A percentile compares a stretch with the other conserved stretches of the same genome.
Conservation (phyloP, 805 yeast species). For the Wickerhamiella azyma region DNA sequence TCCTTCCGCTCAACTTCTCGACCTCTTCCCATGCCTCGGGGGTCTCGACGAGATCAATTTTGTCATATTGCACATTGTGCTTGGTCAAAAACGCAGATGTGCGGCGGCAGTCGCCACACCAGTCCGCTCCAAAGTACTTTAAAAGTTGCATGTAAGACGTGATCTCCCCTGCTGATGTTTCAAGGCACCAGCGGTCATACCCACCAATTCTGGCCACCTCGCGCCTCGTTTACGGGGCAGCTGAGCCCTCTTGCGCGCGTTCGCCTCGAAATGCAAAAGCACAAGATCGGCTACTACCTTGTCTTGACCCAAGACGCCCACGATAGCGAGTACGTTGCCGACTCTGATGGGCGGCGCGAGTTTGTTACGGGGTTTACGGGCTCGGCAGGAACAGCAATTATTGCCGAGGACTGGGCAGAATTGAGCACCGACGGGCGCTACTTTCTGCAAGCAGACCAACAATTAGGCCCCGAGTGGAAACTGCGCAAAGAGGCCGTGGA, state of each 20-base stretch:
- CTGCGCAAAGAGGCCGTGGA: slow-evolving; percentile 65
- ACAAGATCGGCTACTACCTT: slow-evolving; percentile 57
- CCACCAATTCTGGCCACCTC: slow-evolving; percentile 8
- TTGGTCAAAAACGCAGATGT: slow-evolving; percentile 12
- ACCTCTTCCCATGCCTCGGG: slow-evolving; percentile 15
- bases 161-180: too few species aligned
- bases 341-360: slow-evolving; percentile 68
- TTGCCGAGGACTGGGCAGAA: slow-evolving; percentile 57
- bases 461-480: slow-evolving; percentile 68
- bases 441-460: slow-evolving; percentile 77
- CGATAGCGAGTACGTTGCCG: slow-evolving; percentile 76
- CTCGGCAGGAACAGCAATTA: slow-evolving; percentile 80
- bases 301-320: slow-evolving; percentile 89
- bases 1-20: slow-evolving; percentile 13
- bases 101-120: slow-evolving; percentile 21
- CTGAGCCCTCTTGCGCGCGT: slow-evolving; percentile 39
- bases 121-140: slow-evolving; percentile 16
- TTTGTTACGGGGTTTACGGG: slow-evolving; percentile 82
- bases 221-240: slow-evolving; percentile 7
- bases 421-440: slow-evolving; percentile 91
- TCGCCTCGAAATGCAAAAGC: slow-evolving; percentile 48
- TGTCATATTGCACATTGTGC: slow-evolving; percentile 13
- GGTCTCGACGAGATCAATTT: slow-evolving; percentile 16
- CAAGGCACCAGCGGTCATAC: slow-evolving; percentile 8
- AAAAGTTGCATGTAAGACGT: background rate